These are phyloP conservation scores for Lindgomyces ingoldianus DNA, from an alignment of 495 filamentous ascomycete genomes.

Conservation along the genomic window DNA sequence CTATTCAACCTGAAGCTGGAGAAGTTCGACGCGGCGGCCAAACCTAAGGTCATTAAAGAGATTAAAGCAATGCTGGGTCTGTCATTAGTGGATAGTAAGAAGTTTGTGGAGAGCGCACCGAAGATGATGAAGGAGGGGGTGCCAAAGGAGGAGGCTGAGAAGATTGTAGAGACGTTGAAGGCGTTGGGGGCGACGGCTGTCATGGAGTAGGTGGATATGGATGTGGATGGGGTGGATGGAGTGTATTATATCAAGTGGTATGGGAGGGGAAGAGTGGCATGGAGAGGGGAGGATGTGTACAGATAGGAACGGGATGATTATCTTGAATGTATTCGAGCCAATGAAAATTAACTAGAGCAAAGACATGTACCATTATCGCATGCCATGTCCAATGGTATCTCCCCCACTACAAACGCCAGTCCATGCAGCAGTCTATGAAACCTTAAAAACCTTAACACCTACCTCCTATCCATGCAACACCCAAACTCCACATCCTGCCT, in stretches of 20 bases:
- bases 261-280: background rate
- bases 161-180: slow-evolving; percentile 94
- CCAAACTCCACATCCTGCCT: slow-evolving; percentile 38
- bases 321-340: slow-evolving; percentile 26
- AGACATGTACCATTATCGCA: background rate
- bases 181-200: slow-evolving; percentile 80
- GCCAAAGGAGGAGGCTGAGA: slow-evolving; percentile 97
- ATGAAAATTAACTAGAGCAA: slow-evolving; percentile 1
- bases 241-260: slow-evolving; percentile 4
- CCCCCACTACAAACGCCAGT: slow-evolving; percentile 7
- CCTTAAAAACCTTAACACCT: background rate
- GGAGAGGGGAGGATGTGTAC: slow-evolving; percentile 19
- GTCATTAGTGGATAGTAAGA: slow-evolving; percentile 98
- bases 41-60: slow-evolving; percentile 99
- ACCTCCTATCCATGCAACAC: background rate
- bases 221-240: slow-evolving; percentile 3
- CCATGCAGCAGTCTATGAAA: no score
- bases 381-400: background rate
- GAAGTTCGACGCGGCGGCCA: slow-evolving; percentile 80
- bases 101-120: slow-evolving; percentile 96
- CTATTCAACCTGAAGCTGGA: slow-evolving; percentile 93
- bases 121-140: slow-evolving; percentile 99
- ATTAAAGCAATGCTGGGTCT: slow-evolving; percentile 93
- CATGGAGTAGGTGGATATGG: slow-evolving; percentile 68
- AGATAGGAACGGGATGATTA: slow-evolving; percentile 18